phyloP scores from a whole-genome alignment of 2,329 filamentous ascomycete species.

The Endocalyx cinctus region DNA sequence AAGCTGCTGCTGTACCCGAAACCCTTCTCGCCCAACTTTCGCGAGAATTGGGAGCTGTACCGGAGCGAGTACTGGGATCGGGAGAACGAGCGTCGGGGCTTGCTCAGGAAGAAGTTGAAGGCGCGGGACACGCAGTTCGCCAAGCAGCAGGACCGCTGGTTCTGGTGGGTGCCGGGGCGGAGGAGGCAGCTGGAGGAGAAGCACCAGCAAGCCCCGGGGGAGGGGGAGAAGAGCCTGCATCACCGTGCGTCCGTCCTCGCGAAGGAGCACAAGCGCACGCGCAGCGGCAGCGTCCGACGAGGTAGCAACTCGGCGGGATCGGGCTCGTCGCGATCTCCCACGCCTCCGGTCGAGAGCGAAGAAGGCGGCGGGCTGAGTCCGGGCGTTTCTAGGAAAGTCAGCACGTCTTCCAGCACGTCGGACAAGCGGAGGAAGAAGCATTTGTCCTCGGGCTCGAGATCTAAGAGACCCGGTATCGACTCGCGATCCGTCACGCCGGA shows the following conservation, averaged over 20 bases:
- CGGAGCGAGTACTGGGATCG: constrained; percentile 93
- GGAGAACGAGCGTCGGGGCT: constrained; percentile 82
- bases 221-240: constrained; percentile 33
- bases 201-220: constrained; percentile 11
- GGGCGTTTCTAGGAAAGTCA: constrained; percentile 36
- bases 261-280: constrained; percentile 43
- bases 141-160: constrained; percentile 64
- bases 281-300: constrained; percentile 49
- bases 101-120: constrained; percentile 66
- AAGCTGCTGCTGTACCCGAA: constrained; percentile 89
- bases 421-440: constrained; percentile 51
- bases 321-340: constrained; percentile 42
- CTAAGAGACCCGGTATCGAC: constrained; percentile 41
- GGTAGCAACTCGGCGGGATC: constrained; percentile 46
- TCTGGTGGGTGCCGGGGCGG: constrained; percentile 82
- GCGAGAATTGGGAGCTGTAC: constrained; percentile 96
- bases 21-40: constrained; percentile 88
- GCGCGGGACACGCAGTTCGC: constrained; percentile 64
- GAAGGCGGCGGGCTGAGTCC: too few species aligned
- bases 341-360: constrained; percentile 43
- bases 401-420: constrained; percentile 42
- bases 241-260: constrained; percentile 39
- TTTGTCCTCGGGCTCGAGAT: constrained; percentile 33
- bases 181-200: constrained; percentile 31
- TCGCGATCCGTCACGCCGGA: constrained; percentile 52